Evolutionary conservation across 2,329 filamentous ascomycete species (phyloP).

Genomic region (Cladobotryum protrusum): DNA sequence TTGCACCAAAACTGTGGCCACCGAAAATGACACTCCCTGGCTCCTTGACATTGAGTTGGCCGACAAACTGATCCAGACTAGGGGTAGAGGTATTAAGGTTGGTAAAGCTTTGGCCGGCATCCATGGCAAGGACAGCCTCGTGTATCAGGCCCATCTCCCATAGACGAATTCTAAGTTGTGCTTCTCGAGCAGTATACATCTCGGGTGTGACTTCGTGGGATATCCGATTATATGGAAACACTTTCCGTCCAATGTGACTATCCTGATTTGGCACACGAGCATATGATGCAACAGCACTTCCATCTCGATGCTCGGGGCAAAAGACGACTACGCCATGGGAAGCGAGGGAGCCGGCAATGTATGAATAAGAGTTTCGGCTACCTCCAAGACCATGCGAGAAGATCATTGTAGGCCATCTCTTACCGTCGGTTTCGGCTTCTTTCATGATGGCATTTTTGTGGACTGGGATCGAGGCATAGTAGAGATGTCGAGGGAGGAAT

Average conservation of each 20-base stretch:
- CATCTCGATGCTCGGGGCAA: conserved; percentile 77
- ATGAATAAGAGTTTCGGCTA: conserved; percentile 78
- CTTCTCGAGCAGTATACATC: conserved; percentile 60
- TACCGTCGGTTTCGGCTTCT: conserved; percentile 37
- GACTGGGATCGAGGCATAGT: conserved; percentile 67
- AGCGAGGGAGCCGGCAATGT: conserved; percentile 69
- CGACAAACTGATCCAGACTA: conserved; percentile 52
- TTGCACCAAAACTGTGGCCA: conserved; percentile 76
- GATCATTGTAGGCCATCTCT: conserved; percentile 72
- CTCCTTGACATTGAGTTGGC: conserved; percentile 59
- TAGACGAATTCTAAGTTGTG: conserved; percentile 65
- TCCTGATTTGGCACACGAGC: conserved; percentile 56
- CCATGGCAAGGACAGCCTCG: conserved; percentile 61
- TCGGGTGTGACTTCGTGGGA: conserved; percentile 60
- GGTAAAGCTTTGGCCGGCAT: conserved; percentile 43
- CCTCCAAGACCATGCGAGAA: conserved; percentile 85
- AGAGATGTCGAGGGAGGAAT: conserved; percentile 62
- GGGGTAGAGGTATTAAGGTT: conserved; percentile 49
- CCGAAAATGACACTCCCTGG: conserved; percentile 69
- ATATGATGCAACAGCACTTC: conserved; percentile 68
- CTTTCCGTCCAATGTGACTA: conserved; percentile 22
- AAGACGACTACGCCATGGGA: conserved; percentile 76
- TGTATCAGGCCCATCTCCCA: conserved; percentile 73
- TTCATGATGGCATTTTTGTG: conserved; percentile 64
- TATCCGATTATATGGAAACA: conserved; percentile 45